Conservation (phyloP, 495 filamentous ascomycete genomes). For the Lasiosphaeria miniovina region DNA sequence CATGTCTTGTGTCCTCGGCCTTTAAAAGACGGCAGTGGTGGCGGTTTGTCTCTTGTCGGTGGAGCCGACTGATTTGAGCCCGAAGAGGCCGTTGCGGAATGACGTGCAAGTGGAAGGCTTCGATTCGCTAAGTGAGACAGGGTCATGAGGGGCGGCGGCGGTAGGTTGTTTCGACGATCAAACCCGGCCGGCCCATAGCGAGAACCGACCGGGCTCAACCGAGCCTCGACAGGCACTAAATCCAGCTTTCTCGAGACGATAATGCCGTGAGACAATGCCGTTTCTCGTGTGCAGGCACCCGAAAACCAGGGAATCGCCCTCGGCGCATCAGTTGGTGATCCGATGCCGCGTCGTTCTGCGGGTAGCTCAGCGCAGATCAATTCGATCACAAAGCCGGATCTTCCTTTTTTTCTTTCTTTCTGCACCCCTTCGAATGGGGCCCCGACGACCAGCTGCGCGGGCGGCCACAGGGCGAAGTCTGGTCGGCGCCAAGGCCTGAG, state of each 20-base stretch:
- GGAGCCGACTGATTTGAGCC: too few relatives aligned
- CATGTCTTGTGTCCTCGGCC: too few relatives aligned
- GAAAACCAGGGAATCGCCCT: not conserved
- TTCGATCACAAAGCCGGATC: not conserved
- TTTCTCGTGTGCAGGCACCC: not conserved
- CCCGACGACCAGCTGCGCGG: too few relatives aligned
- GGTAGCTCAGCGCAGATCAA: not conserved
- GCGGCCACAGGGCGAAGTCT: too few relatives aligned
- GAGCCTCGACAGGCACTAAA: not conserved
- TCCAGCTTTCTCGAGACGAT: not conserved
- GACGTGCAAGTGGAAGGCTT: too few relatives aligned
- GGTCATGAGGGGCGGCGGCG: not conserved
- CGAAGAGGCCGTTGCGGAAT: too few relatives aligned
- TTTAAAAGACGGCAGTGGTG: too few relatives aligned
- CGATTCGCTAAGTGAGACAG: too few relatives aligned
- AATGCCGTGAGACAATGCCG: not conserved
- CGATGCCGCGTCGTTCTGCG: not conserved
- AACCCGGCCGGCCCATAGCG: not conserved
- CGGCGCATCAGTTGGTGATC: not conserved
- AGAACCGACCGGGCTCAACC: not conserved
- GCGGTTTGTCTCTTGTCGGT: too few relatives aligned
- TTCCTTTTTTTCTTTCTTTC: too few relatives aligned
- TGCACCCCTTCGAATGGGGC: too few relatives aligned
- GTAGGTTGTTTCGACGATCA: slow-evolving; percentile 8
- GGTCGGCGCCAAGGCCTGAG: too few relatives aligned